Evolutionary conservation across 495 filamentous ascomycete species (phyloP), one percentile per base, ranked within the genome.

Genomic region (Podospora fimiseda): DNA sequence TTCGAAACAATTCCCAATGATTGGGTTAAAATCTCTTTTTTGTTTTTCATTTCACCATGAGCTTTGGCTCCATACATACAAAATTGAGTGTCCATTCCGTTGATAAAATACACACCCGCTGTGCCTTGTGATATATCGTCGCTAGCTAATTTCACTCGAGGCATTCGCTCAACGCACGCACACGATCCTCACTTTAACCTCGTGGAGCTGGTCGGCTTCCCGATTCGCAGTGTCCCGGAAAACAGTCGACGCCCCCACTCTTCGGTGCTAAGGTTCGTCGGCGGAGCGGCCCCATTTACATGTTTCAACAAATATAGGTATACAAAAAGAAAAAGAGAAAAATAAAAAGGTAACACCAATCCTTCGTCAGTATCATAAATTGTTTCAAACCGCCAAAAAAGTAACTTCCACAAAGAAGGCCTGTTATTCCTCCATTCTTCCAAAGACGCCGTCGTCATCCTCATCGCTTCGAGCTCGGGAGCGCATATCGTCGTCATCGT

Each of bases 361-460:
- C 56, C 53, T 50, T 57, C 60, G 18, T 66, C 60, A 54, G 36
- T 55, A 57, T 65, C 60, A 59, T 61, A 61, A 59, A 55, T 48
- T 36, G 43, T 51, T 19, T 20, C 45, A n/a, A n/a, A n/a, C n/a
- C n/a, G n/a, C n/a, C n/a, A n/a, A n/a, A n/a, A n/a, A n/a, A n/a
- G n/a, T n/a, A n/a, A n/a, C n/a, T n/a, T n/a, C n/a, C n/a, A n/a
- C n/a, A n/a, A n/a, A n/a, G 42, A 46, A 11, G 27, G 27, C 27
- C 11, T 33, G 11, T 63, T 46, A 95, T 70, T 93, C 90, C 65
- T 98, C 93, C 92, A 96, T 96, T 53, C 80, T 82, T 19, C 93
- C 93, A 75, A 98, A 98, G 46, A 98, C 73, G 53, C 89, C 91
- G 55, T 96, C 93, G 48, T 96, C 92, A 44, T 95, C 91, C 58